Conservation (phyloP, 1,284 basidiomycete species). For the Tremellales sp. region DNA sequence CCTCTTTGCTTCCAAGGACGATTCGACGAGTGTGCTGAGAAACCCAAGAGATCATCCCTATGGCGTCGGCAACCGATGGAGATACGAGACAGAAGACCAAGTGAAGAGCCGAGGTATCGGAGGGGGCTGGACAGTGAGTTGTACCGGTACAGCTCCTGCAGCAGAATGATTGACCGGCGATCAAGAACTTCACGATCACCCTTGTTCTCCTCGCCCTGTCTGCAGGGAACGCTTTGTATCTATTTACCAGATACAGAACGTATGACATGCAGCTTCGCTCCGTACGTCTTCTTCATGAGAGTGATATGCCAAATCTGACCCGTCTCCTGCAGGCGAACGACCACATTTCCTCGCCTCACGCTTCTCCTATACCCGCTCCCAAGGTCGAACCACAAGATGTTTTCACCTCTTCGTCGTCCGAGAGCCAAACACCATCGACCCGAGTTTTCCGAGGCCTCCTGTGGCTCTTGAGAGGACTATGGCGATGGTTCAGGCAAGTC, state of each 20-base stretch:
- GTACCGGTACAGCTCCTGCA: background rate
- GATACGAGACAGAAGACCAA: too few relatives aligned
- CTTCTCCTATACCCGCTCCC: conserved; percentile 33
- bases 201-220: conserved; percentile 26
- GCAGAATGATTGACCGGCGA: background rate
- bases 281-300: conserved; percentile 19
- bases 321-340: conserved; percentile 23
- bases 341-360: conserved; percentile 34
- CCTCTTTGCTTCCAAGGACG: conserved; percentile 21
- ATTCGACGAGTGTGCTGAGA: conserved; percentile 15
- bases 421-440: too few relatives aligned
- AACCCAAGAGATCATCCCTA: conserved; percentile 3
- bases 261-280: conserved; percentile 45
- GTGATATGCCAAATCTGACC: background rate
- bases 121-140: conserved; percentile 30
- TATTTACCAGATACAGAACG: conserved; percentile 40
- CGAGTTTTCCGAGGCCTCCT: too few relatives aligned
- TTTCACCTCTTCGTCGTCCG: conserved; percentile 7
- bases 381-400: conserved; percentile 15
- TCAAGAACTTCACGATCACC: conserved; percentile 28
- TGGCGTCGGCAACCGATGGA: conserved; percentile 35
- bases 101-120: conserved; percentile 15
- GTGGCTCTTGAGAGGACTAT: conserved; percentile 14
- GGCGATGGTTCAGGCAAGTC: background rate
- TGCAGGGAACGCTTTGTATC: conserved; percentile 34